These are phyloP conservation scores for Mycena citricolor DNA, from an alignment of 1,284 basidiomycete genomes.

Conservation along the genomic window DNA sequence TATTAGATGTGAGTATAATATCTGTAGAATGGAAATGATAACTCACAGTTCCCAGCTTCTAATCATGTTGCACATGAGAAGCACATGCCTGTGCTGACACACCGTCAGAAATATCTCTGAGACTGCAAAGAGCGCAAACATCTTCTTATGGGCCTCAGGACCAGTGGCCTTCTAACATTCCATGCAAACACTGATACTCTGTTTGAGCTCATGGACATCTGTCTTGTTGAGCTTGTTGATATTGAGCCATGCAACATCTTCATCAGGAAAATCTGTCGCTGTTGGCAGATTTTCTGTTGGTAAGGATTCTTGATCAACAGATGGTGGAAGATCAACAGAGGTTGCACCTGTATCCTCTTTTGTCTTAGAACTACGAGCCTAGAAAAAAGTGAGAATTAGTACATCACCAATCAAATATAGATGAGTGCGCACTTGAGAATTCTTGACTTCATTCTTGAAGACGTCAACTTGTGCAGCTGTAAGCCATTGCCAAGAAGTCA, in stretches of 20 bases:
- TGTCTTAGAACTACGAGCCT: too few relatives aligned
- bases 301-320: neutral
- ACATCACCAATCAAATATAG: too few relatives aligned
- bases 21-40: constrained; percentile 24
- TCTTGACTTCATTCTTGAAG: constrained; percentile 34
- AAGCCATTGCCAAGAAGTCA: constrained; percentile 21
- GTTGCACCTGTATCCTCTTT: neutral
- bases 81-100: constrained; percentile 29
- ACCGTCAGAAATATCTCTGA: constrained; percentile 33
- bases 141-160: constrained; percentile 32
- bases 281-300: too few relatives aligned
- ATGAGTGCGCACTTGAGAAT: too few relatives aligned
- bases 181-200: constrained; percentile 26
- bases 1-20: constrained; percentile 30
- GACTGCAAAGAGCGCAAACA: constrained; percentile 33
- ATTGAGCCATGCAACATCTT: constrained; percentile 19
- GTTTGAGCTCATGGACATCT: constrained; percentile 4
- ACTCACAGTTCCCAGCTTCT: constrained; percentile 32
- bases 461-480: constrained; percentile 27
- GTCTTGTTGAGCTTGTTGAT: constrained; percentile 13
- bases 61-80: constrained; percentile 30
- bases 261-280: neutral
- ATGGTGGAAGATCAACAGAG: neutral
- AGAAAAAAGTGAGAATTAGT: too few relatives aligned
- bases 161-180: constrained; percentile 35